These are phyloP conservation scores for Macrophomina phaseolina DNA, from an alignment of 2,329 filamentous ascomycete species.

Conservation along the genomic window DNA sequence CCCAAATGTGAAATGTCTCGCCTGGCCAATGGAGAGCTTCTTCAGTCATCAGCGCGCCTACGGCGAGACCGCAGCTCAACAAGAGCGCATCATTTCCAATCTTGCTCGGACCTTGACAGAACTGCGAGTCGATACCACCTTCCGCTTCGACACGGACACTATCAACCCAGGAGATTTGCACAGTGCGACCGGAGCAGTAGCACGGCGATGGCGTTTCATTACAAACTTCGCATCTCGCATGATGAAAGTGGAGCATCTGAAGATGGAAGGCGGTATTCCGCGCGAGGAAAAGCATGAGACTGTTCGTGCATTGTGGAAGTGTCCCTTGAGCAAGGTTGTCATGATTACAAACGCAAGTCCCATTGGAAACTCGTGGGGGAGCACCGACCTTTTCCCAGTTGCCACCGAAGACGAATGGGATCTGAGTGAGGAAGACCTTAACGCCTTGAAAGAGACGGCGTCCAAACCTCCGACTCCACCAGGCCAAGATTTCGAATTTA, in stretches of 20 bases:
- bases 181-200: constrained; percentile 31
- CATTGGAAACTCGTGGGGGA: constrained; percentile 54
- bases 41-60: constrained; percentile 41
- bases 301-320: constrained; percentile 49
- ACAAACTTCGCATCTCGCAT: constrained; percentile 50
- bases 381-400: constrained; percentile 33
- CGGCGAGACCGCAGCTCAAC: constrained; percentile 30
- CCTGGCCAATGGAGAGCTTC: constrained; percentile 55
- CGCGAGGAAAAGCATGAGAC: constrained; percentile 55
- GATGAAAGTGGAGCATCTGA: constrained; percentile 50
- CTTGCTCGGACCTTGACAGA: constrained; percentile 48
- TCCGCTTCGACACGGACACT: constrained; percentile 30
- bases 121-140: constrained; percentile 49
- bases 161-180: constrained; percentile 35
- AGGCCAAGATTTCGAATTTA: constrained; percentile 38
- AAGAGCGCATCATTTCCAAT: constrained; percentile 43
- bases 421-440: constrained; percentile 34
- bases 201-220: constrained; percentile 48
- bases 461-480: constrained; percentile 20
- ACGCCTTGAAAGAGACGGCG: constrained; percentile 36
- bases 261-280: constrained; percentile 55
- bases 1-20: constrained; percentile 50
- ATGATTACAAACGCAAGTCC: constrained; percentile 52
- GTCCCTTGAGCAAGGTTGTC: constrained; percentile 51
- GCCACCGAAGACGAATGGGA: constrained; percentile 7